Evolutionary conservation across 805 yeast genomes (phyloP), one percentile per base, ranked within the genome.

Genomic region (Clavispora vitiphila): DNA sequence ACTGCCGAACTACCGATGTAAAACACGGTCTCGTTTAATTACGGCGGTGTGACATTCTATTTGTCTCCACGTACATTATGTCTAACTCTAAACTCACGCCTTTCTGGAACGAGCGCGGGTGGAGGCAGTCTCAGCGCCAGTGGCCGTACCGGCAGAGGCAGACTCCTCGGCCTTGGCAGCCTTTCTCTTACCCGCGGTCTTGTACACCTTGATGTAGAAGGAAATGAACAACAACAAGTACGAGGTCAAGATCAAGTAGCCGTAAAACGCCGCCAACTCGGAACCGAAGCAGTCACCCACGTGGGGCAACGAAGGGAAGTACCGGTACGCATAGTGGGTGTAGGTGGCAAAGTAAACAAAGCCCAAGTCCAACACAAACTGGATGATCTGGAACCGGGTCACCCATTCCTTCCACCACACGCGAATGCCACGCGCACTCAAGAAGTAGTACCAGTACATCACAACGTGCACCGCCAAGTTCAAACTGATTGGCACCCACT

Each of bases 361-460:
- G 34, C 75, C 80, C 60, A 91, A 77, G 66, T 91, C 99, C 59
- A 91, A 74, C 53, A 91, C 69, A 61, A 91, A 91, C 72, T 91
- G 99, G 57, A 86, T 72, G 69, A 91, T 91, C 74, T 91, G 99
- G 74, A 87, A 82, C 51, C 96, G 78, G 42, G 99, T 91, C 53
- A 91, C 96, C 96, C 96, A 91, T 72, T 90, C 95, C 72, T 93
- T 91, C 99, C 99, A 91, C 97, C 97, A 90, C 41, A 91, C 96
- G 58, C 87, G 83, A 60, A 90, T 86, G 44, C 96, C 96, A 62
- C 95, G 78, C 16, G 97, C 86, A 39, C 93, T 77, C 56, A 91
- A 74, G 74, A 90, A 89, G 73, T 93, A 91, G 78, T 91, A 91
- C 85, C 89, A 91, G 78, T 91, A 91, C 99, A 91, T 93, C 43